Base-by-base conservation (phyloP, 2,329 filamentous ascomycete genomes). In the Aquanectria penicillioides region DNA sequence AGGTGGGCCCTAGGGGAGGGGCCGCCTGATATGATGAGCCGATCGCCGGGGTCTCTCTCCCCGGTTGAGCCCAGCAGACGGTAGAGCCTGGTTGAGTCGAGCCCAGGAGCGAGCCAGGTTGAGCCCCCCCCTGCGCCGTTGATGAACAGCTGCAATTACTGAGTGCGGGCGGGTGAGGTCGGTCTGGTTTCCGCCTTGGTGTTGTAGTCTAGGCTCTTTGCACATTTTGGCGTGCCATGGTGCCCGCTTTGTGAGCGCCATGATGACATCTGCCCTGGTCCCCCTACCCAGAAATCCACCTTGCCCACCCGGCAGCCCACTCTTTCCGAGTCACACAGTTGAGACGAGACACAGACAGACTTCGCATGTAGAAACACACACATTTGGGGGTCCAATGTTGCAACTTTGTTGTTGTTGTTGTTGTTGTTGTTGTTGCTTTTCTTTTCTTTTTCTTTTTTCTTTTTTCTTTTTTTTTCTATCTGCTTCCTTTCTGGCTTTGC, bases 181-280 rank as follows among this genome's bases (percentile, higher is more conserved):
- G 55, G 17, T 44, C 26, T 59, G 50, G 56, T 54, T 48, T 46
- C 61, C 49, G 64, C 62, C 57, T 60, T 61, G 41, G 56, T 63
- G 60, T n/a, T n/a, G 54, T 60, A 53, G 61, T 51, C 49, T 51
- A 31, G 36, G 44, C 44, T 47, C 40, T 44, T 41, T 6, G 34
- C 31, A 34, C 12, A 17, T 15, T 52, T 43, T 40, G 47, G 47
- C 25, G 25, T 50, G 36, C 29, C 29, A 34, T 49, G 51, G 60
- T 61, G 57, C 47, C 57, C 60, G 60, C 49, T 49, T 33, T 29
- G 46, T 46, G 55, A 57, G 59, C 41, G 47, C 50, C 55, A 64
- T 59, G 55, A 65, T 68, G 65, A 63, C 66, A 59, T 63, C 49
- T 43, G 28, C 51, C 48, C 48, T 53, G 13, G 48, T 58, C 48